A percentile compares a stretch with the other conserved stretches of the same genome.
Conservation (phyloP, 768 basidiomycete genomes). For the Lactarius tabidus region DNA sequence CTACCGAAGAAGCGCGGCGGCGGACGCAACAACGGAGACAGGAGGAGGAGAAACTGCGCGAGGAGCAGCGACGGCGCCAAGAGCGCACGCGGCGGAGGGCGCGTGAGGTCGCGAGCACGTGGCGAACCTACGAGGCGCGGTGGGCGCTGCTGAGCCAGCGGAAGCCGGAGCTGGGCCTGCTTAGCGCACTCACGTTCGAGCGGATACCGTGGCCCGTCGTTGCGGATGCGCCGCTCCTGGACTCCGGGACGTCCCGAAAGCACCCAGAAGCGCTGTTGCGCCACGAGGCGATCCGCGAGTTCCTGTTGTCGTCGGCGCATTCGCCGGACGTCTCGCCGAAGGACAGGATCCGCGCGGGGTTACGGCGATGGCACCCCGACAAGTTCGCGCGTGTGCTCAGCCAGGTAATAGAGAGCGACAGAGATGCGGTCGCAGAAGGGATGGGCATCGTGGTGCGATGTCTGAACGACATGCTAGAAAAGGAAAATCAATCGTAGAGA, state of each 20-base stretch:
- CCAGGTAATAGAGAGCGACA: constrained; percentile 52
- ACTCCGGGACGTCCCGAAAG: constrained; percentile 27
- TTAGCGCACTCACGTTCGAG: constrained; percentile 46
- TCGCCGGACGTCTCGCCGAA: constrained; percentile 53
- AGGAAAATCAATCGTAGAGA: constrained; percentile 4
- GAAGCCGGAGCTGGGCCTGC: constrained; percentile 50
- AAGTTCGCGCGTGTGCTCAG: constrained; percentile 56
- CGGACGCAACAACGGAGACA: constrained; percentile 26
- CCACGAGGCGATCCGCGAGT: constrained; percentile 46
- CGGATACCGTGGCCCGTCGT: constrained; percentile 72
- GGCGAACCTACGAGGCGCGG: constrained; percentile 37
- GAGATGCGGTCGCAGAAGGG: constrained; percentile 50
- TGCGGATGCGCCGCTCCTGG: constrained; percentile 36
- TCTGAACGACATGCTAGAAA: constrained; percentile 23
- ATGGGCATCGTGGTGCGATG: constrained; percentile 62
- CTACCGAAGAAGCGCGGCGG: constrained; percentile 42
- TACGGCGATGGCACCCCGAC: constrained; percentile 81
- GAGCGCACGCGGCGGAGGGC: constrained; percentile 41
- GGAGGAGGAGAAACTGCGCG: constrained; percentile 46
- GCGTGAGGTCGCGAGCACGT: constrained; percentile 36
- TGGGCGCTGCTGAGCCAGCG: constrained; percentile 56
- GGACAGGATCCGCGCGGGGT: constrained; percentile 62
- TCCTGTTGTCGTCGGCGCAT: constrained; percentile 62
- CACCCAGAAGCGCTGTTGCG: constrained; percentile 46
- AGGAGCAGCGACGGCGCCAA: constrained; percentile 38